Base-by-base conservation (phyloP, 2,329 filamentous ascomycete species). In the Fusarium mexicanum region DNA sequence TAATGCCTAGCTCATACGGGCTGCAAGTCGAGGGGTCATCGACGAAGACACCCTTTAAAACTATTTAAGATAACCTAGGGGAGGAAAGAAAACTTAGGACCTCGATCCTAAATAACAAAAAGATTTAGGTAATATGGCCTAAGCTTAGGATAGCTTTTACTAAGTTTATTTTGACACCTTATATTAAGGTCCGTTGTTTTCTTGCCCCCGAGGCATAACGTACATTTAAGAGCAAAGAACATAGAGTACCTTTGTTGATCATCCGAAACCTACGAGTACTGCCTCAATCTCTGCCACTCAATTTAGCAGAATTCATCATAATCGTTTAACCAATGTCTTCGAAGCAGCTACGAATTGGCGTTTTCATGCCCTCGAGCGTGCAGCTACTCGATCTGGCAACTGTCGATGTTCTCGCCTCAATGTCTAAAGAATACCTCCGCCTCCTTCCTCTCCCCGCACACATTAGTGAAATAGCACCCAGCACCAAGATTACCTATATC, bases 321-420 rank as follows among this genome's bases (percentile, higher is more conserved):
- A 60, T 18, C 20, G 14, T 18, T 29, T 10, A 31, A 22, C 24
- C 24, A 41, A 79, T 79, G 77, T 26, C 63, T 31, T 70, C 63
- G 11, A 69, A 74, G 38, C 68, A 69, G 43, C 64, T 89, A 66
- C 83, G 79, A 47, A 83, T 89, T 55, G 88, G 87, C 29, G 86
- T 90, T 63, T 88, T 87, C 77, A 80, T 88, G 55, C 86, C 87
- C 5, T 69, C 74, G 6, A 81, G 81, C 4, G 81, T 83, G 17
- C 87, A 90, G 71, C 78, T 87, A 14, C 84, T 89, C 24, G 88
- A 90, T 77, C 75, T 83, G 9, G 87, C 87, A 16, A 85, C 84
- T 55, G 81, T 88, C 61, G 87, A 89, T 77, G 79, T 88, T 58
- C 82, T 90, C 24, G 84, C 81, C 38, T 81, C 81, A 71, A 83